Evolutionary conservation across 768 basidiomycete genomes (phyloP).

Genomic region (Astraeus odoratus): DNA sequence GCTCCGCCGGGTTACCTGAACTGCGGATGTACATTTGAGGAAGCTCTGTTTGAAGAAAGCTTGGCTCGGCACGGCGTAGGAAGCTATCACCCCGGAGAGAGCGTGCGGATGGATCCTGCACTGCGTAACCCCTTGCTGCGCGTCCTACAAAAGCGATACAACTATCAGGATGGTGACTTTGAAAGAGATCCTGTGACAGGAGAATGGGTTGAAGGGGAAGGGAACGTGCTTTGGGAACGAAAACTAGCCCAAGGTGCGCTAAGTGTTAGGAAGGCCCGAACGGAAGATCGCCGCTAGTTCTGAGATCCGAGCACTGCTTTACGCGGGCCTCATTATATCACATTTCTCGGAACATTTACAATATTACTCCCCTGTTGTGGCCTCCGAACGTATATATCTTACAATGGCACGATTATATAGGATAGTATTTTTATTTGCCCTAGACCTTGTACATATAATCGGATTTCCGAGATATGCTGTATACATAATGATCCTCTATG

Average conservation of each 20-base stretch:
- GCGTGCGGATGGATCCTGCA: slow-evolving; percentile 83
- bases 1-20: slow-evolving; percentile 75
- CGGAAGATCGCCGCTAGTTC: slow-evolving; percentile 33
- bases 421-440: too few species aligned
- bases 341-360: too few species aligned
- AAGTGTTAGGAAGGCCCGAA: slow-evolving; percentile 28
- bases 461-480: too few species aligned
- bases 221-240: slow-evolving; percentile 56
- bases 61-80: slow-evolving; percentile 73
- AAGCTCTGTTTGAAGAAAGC: slow-evolving; percentile 84
- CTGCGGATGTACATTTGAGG: slow-evolving; percentile 79
- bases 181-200: slow-evolving; percentile 61
- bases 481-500: too few species aligned
- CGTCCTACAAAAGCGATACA: slow-evolving; percentile 65
- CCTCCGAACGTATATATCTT: too few species aligned
- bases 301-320: background rate
- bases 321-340: too few species aligned
- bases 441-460: too few species aligned
- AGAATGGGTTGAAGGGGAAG: slow-evolving; percentile 64
- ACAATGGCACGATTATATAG: too few species aligned
- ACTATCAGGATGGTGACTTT: slow-evolving; percentile 81
- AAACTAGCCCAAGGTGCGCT: slow-evolving; percentile 37
- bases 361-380: too few species aligned
- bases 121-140: slow-evolving; percentile 73
- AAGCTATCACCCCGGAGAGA: slow-evolving; percentile 78